Conservation (phyloP, 1,284 basidiomycete species). For the Fistulinella cinereoalba region DNA sequence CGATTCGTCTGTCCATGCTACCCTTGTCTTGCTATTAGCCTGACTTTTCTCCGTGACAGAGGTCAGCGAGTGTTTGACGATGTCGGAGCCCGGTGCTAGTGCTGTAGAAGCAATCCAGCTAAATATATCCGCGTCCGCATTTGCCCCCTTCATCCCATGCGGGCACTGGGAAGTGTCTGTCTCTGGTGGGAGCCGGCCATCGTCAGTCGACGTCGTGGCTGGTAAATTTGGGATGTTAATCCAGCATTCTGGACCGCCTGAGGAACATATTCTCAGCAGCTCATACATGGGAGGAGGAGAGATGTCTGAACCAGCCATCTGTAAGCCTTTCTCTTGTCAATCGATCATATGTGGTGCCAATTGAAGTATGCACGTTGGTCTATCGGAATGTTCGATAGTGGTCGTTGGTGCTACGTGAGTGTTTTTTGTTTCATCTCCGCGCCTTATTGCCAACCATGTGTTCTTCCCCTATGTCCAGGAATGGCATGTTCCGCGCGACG, state of each 20-base stretch:
- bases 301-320: conserved; percentile 3
- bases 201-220: conserved; percentile 5
- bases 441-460: conserved; percentile 3
- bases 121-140: conserved; percentile 4
- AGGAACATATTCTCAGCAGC: background rate
- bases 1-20: conserved; percentile 2
- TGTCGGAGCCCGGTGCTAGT: background rate
- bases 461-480: conserved; percentile 11
- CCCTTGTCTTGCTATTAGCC: background rate
- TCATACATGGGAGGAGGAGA: background rate
- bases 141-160: conserved; percentile 1
- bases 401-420: conserved; percentile 21
- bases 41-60: conserved; percentile 4
- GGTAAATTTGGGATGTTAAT: conserved; percentile 2
- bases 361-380: no score
- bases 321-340: conserved; percentile 11
- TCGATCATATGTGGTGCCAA: no score
- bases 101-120: background rate
- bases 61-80: conserved; percentile 3
- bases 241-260: background rate
- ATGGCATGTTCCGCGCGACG: conserved; percentile 6
- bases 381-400: conserved; percentile 8
- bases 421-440: background rate
- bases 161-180: conserved; percentile 11
- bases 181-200: conserved; percentile 8